Base-by-base conservation (phyloP, 768 basidiomycete species). In the Lanmaoa rubissima region DNA sequence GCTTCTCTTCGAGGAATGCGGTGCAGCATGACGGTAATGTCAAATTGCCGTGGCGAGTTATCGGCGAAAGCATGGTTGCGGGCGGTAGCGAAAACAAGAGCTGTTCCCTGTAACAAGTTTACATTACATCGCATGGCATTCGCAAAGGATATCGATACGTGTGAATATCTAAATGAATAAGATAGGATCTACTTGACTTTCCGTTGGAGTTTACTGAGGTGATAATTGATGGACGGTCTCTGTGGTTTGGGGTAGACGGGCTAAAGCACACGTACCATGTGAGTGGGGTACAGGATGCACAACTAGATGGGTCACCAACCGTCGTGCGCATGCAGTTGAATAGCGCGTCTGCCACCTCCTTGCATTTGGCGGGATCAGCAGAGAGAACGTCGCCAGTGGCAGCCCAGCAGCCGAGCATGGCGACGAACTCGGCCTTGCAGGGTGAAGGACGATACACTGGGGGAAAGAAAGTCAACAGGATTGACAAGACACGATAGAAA, bases 341-440 rank as follows among this genome's bases (percentile, higher is more conserved):
- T 48, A 94, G 73, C 40, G 75, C 70, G 61, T 85, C 72, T 1
- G 91, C 85, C 14, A 80, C 72, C 19, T 79, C 78, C 62, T 79
- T 76, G 69, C 92, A 95, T 14, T 74, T 68, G 1, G 69, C 72
- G 13, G 69, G 51, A 51, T 71, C 70, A 5, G 75, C 73, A 13
- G 83, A 83, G 50, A 78, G 76, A 36, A 86, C 58, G 69, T 94
- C 92, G 14, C 75, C 72, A 8, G 80, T 80, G 16, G 88, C 87
- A 28, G 92, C 89, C 91, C 90, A 94, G 71, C 92, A 95, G 36
- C 85, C 84, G 35, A 95, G 83, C 89, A 95, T 89, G 44, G 81
- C 74, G 17, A 85, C 79, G 54, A 94, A 79, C 70, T 92, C 85
- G 31, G 81, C 44, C 47, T 57, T 56, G 61, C 66, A 69, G 11